Percentiles rank a stretch among this genome's conserved stretches.
phyloP scores from a whole-genome alignment of 2,329 filamentous ascomycete genomes.

The Thyridium curvatum region DNA sequence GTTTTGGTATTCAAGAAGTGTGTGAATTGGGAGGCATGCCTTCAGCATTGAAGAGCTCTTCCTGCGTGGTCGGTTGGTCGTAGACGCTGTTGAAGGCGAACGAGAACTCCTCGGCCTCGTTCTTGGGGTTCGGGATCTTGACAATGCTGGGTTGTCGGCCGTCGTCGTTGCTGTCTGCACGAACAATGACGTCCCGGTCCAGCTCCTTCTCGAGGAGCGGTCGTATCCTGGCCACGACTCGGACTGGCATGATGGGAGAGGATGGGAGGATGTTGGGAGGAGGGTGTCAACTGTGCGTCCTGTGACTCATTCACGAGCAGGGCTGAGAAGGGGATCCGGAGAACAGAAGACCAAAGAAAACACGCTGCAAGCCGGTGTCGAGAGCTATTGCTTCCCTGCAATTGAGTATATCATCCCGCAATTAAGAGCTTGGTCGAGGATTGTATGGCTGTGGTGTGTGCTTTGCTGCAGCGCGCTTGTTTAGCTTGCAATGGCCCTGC shows the following conservation, averaged over 20 bases:
- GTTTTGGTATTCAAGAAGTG: conserved; percentile 14
- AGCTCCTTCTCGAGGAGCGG: conserved; percentile 81
- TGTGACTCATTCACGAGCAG: background rate
- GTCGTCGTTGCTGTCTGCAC: conserved; percentile 54
- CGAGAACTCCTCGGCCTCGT: conserved; percentile 82
- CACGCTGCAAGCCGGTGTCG: background rate
- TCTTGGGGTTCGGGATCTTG: conserved; percentile 90
- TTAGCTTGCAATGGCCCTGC: no score
- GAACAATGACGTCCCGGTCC: conserved; percentile 82
- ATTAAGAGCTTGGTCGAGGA: no score
- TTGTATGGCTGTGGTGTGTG: no score
- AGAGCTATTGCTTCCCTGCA: no score
- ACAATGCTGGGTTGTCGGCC: conserved; percentile 62
- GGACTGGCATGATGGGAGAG: conserved; percentile 59
- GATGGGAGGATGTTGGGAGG: no score
- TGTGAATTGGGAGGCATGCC: conserved; percentile 24
- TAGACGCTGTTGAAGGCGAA: conserved; percentile 96
- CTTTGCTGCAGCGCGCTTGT: no score
- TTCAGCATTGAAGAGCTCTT: conserved; percentile 83
- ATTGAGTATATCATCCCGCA: no score
- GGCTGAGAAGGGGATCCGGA: background rate
- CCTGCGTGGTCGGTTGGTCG: conserved; percentile 71
- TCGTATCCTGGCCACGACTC: conserved; percentile 85
- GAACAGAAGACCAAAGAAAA: conserved; percentile 5
- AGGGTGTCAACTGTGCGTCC: background rate